phyloP scores from a whole-genome alignment of 1,139 yeast species.

The Geotrichum europaeum region DNA sequence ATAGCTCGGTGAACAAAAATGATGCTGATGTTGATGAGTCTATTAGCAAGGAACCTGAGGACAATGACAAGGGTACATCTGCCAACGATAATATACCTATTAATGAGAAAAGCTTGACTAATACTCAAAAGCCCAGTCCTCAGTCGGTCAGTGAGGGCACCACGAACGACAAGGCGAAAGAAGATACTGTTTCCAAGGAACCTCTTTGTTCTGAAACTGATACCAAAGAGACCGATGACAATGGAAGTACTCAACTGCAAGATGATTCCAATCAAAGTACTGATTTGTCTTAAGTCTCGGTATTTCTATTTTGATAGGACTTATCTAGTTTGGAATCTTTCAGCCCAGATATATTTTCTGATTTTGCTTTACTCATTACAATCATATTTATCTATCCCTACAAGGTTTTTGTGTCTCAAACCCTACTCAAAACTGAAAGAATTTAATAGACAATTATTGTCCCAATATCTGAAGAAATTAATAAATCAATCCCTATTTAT shows the following conservation, averaged over 20 bases:
- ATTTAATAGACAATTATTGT: too few species aligned
- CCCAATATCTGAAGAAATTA: too few species aligned
- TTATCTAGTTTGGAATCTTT: too few species aligned
- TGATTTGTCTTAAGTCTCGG: neutral
- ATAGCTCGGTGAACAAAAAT: neutral
- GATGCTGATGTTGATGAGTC: neutral
- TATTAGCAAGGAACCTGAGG: too few species aligned
- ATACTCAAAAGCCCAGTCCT: neutral
- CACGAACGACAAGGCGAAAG: neutral
- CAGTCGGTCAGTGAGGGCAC: neutral
- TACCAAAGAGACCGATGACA: neutral
- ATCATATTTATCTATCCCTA: too few species aligned
- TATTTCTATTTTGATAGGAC: too few species aligned
- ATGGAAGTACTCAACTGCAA: neutral
- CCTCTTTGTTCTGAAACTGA: neutral
- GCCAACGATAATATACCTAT: neutral
- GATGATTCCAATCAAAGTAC: neutral
- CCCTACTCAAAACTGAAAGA: too few species aligned
- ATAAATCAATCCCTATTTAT: too few species aligned
- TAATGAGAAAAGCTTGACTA: too few species aligned
- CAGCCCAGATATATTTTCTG: too few species aligned
- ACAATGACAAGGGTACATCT: neutral
- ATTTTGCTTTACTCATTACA: too few species aligned
- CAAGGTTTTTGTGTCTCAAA: too few species aligned
- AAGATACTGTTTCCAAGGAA: neutral